These are phyloP conservation scores for Saccharomyces pastorianus DNA, from an alignment of 1,139 yeast genomes.

Conservation along the genomic window DNA sequence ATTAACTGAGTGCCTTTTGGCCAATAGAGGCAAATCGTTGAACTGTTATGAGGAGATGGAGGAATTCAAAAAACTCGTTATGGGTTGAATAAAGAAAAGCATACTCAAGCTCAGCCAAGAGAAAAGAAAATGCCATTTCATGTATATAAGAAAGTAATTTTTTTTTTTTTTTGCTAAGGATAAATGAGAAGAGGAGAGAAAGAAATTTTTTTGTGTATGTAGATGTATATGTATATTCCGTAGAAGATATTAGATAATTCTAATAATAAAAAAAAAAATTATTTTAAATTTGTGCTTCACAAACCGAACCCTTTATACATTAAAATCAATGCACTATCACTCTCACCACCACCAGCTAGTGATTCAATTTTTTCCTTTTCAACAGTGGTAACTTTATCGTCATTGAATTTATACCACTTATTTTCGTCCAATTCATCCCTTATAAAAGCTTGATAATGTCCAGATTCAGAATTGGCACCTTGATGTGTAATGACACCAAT, in stretches of 20 bases:
- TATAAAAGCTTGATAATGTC: conserved; percentile 90
- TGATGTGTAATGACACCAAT: conserved; percentile 82
- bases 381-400: conserved; percentile 76
- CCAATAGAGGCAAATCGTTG: conserved; percentile 65
- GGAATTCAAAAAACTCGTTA: conserved; percentile 45
- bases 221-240: neutral
- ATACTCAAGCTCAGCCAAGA: too few relatives aligned
- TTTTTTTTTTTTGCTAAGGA: neutral
- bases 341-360: conserved; percentile 95
- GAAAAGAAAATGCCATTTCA: neutral
- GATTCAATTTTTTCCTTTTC: conserved; percentile 71
- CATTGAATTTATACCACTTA: conserved; percentile 92
- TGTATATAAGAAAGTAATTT: neutral
- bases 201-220: neutral
- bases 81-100: conserved; percentile 3
- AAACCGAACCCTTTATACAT: conserved; percentile 72
- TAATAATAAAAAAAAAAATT: neutral
- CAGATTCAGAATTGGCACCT: conserved; percentile 94
- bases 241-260: neutral
- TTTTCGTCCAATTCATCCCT: conserved; percentile 65
- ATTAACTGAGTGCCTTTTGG: conserved; percentile 58
- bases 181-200: neutral
- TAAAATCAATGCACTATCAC: conserved; percentile 86
- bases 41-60: conserved; percentile 86
- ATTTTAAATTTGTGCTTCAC: conserved; percentile 9